Evolutionary conservation across 208 protist species (phyloP), one percentile per base, ranked within the genome.

Genomic region (Leishmania braziliensis): DNA sequence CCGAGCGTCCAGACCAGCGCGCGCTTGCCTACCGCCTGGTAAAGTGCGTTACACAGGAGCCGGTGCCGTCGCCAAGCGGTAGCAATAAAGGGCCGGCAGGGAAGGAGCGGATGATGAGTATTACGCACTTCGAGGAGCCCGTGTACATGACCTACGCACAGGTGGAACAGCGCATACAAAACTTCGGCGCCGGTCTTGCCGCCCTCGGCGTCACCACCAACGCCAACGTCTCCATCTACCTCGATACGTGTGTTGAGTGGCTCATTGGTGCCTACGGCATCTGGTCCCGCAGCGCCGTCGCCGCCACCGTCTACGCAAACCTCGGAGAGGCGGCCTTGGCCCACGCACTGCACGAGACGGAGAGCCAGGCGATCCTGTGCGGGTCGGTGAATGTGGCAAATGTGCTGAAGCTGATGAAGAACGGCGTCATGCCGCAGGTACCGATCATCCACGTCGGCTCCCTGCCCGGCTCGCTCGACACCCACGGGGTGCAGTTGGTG

Each of bases 231-330:
- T 87, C 87, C 71, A 94, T 97, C 75, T 97, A 96, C 85, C 83
- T 94, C 48, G 94, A 96, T 65, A 97, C 94, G 6, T 92, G 94
- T 62, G 93, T 91, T 84, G 91, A 96, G 87, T 97, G 92, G 92
- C 84, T 96, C 66, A 83, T 86, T 10, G 89, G 84, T 39, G 88
- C 91, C 53, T 97, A 97, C 80, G 93, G 85, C 56, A 90, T 95
- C 54, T 96, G 92, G 91, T 84, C 85, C 20, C 89, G 90, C 78
- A 63, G 81, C 73, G 78, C 94, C 69, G 87, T 95, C 54, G 90
- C 84, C 53, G 78, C 85, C 48, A 97, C 94, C 46, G 92, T 95
- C n/a, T 97, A 98, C 86, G 86, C 93, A 26, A 98, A 95, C 84
- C 91, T 97, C n/a, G 95, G 93, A 48, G 90, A 95, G 77, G 89